A percentile compares a stretch with the other conserved stretches of the same genome.
phyloP scores from a whole-genome alignment of 2,329 filamentous ascomycete species.

The Monilinia fructicola region DNA sequence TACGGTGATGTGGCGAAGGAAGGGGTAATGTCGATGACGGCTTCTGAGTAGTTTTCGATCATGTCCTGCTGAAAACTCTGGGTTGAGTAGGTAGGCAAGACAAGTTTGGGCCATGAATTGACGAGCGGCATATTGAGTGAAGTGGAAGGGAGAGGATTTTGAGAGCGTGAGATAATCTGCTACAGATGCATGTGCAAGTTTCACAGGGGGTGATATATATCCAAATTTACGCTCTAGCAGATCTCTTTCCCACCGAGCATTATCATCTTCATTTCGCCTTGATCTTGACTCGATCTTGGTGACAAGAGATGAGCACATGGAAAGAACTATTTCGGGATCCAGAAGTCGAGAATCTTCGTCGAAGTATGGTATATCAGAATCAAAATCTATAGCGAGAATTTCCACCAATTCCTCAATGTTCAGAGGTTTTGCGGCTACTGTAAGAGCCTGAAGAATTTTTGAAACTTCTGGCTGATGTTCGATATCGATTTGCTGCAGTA shows the following conservation, averaged over 20 bases:
- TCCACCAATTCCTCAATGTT: constrained; percentile 38
- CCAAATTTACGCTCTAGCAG: background rate
- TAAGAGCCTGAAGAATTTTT: constrained; percentile 35
- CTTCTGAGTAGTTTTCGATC: background rate
- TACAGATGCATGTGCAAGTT: constrained; percentile 33
- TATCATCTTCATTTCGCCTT: background rate
- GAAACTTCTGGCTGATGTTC: constrained; percentile 26
- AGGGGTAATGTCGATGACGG: constrained; percentile 24
- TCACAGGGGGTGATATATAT: constrained; percentile 19
- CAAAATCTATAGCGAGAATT: constrained; percentile 37
- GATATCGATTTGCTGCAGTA: constrained; percentile 37
- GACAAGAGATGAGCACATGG: constrained; percentile 30
- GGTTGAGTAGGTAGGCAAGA: constrained; percentile 29
- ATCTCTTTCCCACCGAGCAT: constrained; percentile 5
- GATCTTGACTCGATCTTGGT: constrained; percentile 20
- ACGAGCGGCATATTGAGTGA: constrained; percentile 25
- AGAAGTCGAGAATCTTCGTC: constrained; percentile 41
- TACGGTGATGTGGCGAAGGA: constrained; percentile 26
- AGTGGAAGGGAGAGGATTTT: constrained; percentile 27
- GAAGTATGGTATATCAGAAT: constrained; percentile 33
- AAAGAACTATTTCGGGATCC: constrained; percentile 38
- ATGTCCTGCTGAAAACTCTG: constrained; percentile 25
- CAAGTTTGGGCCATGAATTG: constrained; percentile 29
- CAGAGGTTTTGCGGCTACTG: constrained; percentile 30
- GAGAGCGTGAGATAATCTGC: constrained; percentile 30